Conservation (phyloP, 345 rosid species). For the Mallotus nudiflorus region DNA sequence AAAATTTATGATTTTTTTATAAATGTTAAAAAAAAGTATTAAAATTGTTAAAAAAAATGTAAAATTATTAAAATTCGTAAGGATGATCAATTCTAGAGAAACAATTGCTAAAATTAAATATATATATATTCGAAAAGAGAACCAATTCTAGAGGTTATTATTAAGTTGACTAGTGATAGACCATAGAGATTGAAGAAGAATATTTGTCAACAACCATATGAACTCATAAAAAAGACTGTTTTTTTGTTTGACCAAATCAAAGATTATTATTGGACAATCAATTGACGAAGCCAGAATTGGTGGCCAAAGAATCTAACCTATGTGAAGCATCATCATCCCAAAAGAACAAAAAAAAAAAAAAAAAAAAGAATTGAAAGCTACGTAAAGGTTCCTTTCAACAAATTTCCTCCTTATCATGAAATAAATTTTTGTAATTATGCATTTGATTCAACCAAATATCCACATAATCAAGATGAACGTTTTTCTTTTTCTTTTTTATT, state of each 20-base stretch:
- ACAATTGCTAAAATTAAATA: no score
- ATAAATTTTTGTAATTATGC: no score
- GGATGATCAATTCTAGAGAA: no score
- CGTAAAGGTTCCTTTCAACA: neutral
- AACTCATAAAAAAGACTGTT: neutral
- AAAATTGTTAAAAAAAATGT: no score
- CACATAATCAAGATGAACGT: neutral
- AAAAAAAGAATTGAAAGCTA: no score
- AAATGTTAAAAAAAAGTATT: no score
- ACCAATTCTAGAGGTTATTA: neutral
- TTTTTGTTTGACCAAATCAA: neutral
- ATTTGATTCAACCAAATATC: neutral
- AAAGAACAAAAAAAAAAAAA: neutral
- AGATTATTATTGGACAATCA: neutral
- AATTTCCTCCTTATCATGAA: no score
- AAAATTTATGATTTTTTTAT: no score
- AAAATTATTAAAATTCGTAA: no score
- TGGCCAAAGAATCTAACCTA: neutral
- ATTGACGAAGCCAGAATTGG: neutral
- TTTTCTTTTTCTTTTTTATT: no score
- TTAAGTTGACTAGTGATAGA: neutral
- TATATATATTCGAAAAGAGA: no score
- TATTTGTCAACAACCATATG: neutral
- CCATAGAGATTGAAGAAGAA: neutral
- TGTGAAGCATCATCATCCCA: neutral